Conservation (phyloP, 805 yeast genomes). For the Saccharomycopsis vini region DNA sequence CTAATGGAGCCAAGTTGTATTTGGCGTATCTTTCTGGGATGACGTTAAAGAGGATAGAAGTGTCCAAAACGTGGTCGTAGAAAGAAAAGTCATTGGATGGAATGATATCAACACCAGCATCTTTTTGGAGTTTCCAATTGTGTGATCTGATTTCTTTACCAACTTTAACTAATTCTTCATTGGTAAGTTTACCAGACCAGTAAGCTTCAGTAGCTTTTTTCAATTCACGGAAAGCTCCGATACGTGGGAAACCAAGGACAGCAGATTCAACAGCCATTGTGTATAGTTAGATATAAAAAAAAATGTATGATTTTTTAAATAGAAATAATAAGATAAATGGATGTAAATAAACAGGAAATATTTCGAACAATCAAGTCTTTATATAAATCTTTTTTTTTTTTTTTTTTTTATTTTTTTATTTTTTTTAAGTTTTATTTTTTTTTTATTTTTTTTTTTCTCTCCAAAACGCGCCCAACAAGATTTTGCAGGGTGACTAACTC, state of each 20-base stretch:
- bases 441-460: too few species aligned
- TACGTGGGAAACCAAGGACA: conserved; percentile 99
- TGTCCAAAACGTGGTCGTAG: conserved; percentile 95
- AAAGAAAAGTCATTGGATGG: conserved; percentile 97
- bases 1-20: conserved; percentile 80
- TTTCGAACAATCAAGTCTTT: too few species aligned
- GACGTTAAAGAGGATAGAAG: conserved; percentile 86
- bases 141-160: conserved; percentile 92
- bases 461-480: not conserved
- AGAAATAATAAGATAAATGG: not conserved
- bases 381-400: too few species aligned
- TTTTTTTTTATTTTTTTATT: too few species aligned
- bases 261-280: conserved; percentile 65
- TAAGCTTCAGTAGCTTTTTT: conserved; percentile 98
- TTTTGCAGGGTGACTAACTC: too few species aligned
- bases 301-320: too few species aligned
- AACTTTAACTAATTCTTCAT: conserved; percentile 79
- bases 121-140: conserved; percentile 98
- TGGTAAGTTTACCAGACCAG: conserved; percentile 91
- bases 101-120: conserved; percentile 93
- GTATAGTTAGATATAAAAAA: not conserved
- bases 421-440: too few species aligned
- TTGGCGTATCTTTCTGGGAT: conserved; percentile 96
- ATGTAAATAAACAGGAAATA: not conserved
- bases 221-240: conserved; percentile 98